These are phyloP conservation scores for Arthrinium puccinioides DNA, from an alignment of 2,329 filamentous ascomycete genomes.

Conservation along the genomic window DNA sequence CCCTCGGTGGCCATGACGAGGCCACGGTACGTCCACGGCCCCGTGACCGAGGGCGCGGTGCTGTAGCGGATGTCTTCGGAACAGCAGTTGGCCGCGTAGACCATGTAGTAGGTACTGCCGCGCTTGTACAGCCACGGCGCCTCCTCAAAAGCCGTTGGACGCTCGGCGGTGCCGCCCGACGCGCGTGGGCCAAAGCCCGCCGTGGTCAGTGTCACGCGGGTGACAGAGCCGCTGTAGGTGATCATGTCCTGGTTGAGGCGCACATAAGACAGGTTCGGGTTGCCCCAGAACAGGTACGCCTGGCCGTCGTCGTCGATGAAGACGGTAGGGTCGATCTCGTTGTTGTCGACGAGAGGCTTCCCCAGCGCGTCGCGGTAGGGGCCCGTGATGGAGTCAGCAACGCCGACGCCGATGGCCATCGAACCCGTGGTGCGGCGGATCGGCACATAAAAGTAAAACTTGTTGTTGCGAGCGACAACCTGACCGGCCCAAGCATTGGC, in stretches of 20 bases:
- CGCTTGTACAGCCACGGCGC: conserved; percentile 25
- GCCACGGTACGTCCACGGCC: conserved; percentile 23
- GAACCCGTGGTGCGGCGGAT: conserved; percentile 12
- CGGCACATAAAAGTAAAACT: conserved; percentile 26
- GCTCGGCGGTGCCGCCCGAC: conserved; percentile 8
- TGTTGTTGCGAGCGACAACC: conserved; percentile 21
- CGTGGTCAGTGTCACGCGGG: conserved; percentile 12
- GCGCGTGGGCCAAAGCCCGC: conserved; percentile 10
- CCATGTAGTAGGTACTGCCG: conserved; percentile 20
- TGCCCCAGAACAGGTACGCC: conserved; percentile 34
- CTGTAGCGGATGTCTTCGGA: conserved; percentile 23
- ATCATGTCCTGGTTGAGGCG: conserved; percentile 32
- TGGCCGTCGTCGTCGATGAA: conserved; percentile 35
- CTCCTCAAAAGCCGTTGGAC: conserved; percentile 18
- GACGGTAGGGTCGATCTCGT: conserved; percentile 29
- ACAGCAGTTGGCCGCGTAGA: conserved; percentile 21
- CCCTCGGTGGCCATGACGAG: conserved; percentile 20
- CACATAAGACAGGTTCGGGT: conserved; percentile 28
- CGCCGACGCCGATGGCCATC: conserved; percentile 26
- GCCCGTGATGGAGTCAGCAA: conserved; percentile 25
- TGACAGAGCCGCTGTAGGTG: conserved; percentile 20
- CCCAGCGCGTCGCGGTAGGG: conserved; percentile 27
- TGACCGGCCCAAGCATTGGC: conserved; percentile 27
- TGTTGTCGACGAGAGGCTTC: conserved; percentile 25
- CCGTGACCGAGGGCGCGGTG: conserved; percentile 16